phyloP scores from a whole-genome alignment of 495 filamentous ascomycete species.

The Cercophora sp. region DNA sequence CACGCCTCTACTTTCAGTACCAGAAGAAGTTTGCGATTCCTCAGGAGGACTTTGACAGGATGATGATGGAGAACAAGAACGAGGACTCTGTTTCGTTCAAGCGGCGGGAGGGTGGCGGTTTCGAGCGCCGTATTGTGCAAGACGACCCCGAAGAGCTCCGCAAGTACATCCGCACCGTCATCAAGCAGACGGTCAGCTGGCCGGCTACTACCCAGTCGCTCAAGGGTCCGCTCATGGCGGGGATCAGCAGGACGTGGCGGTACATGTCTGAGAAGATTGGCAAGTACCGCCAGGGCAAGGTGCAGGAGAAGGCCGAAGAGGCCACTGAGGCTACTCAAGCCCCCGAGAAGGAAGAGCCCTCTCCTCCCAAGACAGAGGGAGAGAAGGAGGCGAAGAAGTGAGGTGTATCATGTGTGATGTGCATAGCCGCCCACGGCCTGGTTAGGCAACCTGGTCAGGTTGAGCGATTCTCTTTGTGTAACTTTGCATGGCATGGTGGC shows the following conservation, averaged over 20 bases:
- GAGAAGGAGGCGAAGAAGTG: constrained; percentile 14
- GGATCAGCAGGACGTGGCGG: constrained; percentile 59
- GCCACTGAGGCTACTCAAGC: not conserved
- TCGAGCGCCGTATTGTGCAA: constrained; percentile 76
- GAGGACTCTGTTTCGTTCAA: constrained; percentile 65
- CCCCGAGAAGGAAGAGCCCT: constrained; percentile 5
- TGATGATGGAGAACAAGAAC: constrained; percentile 71
- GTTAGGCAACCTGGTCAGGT: constrained; percentile 3
- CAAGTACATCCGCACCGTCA: constrained; percentile 63
- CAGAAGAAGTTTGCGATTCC: constrained; percentile 87
- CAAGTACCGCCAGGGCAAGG: constrained; percentile 56
- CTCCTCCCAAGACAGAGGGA: not conserved
- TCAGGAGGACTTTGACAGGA: constrained; percentile 73
- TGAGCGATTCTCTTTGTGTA: constrained; percentile 14
- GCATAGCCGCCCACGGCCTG: not conserved
- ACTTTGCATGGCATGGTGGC: constrained; percentile 19
- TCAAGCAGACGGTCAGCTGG: constrained; percentile 86
- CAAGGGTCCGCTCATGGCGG: constrained; percentile 76
- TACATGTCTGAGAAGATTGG: constrained; percentile 82
- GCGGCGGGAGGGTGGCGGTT: constrained; percentile 71
- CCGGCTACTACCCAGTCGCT: constrained; percentile 78
- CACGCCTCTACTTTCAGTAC: constrained; percentile 89
- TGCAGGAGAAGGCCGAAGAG: constrained; percentile 18
- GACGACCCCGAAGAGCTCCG: constrained; percentile 61
- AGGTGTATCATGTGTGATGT: not conserved